Base-by-base conservation (phyloP, 305 asterid species). In the Solanum hybrid region DNA sequence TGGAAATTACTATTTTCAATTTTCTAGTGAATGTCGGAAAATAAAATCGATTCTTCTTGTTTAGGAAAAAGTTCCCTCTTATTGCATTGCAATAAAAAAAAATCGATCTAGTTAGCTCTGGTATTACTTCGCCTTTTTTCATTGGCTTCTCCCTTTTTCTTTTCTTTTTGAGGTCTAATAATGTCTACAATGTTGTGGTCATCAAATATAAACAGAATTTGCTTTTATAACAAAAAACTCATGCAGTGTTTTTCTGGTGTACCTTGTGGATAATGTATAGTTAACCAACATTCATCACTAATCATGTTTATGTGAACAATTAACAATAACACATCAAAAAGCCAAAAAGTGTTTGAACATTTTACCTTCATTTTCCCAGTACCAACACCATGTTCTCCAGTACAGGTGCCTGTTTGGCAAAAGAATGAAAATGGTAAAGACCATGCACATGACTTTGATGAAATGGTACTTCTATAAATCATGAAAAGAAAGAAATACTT, bases 311-410 rank as follows among this genome's bases (percentile, higher is more conserved):
- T 84, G 87, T 51, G 19, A 84, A 51, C 73, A 84, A 84, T 31
- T 51, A 31, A 80, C 4, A 56, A 37, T 51, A 84, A 84, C 40
- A 51, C 87, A 84, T 84, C 73, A 51, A 51, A 45, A 45, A 84
- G 19, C 22, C 75, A 84, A 51, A 45, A 29, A 51, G 40, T 29
- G 42, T 56, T 27, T 84, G 40, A 42, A 84, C 42, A 15, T 17
- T 60, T 7, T 95, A 97, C 99, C 99, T 97, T 97, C 97, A 95
- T 94, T 93, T 97, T 97, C 87, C 99, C 99, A 0, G 99, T 97
- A 92, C 99, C 99, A 29, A 97, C 98, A 15, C 99, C 98, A 91
- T 97, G 99, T 93, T 97, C 99, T 90, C 99, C 99, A 0, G 99
- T 96, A 94, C 99, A 97, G 2, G 99, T 96, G 91, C 99, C 99